phyloP scores from a whole-genome alignment of 2,329 filamentous ascomycete genomes.

The Hypoxylon sp. region DNA sequence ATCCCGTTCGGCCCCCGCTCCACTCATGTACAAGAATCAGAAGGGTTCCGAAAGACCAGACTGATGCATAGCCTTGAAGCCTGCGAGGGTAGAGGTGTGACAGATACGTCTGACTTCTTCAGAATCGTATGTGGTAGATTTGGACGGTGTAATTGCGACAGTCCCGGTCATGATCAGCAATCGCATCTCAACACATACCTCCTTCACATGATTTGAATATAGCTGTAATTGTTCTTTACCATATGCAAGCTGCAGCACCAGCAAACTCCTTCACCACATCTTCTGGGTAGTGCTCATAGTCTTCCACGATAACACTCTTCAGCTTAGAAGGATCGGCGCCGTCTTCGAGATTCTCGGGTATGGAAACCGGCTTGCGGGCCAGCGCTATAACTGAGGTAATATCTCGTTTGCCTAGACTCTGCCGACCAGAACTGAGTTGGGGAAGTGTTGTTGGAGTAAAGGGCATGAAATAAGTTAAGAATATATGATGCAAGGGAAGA shows the following conservation, averaged over 20 bases:
- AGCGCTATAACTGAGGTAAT: slow-evolving; percentile 58
- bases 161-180: slow-evolving; percentile 41
- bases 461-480: not conserved
- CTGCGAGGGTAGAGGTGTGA: slow-evolving; percentile 43
- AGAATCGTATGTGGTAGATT: slow-evolving; percentile 31
- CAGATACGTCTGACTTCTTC: slow-evolving; percentile 45
- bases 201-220: slow-evolving; percentile 6
- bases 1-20: slow-evolving; percentile 58
- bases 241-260: slow-evolving; percentile 55
- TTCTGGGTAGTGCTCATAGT: slow-evolving; percentile 57
- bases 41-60: slow-evolving; percentile 47
- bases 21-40: slow-evolving; percentile 58
- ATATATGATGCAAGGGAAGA: not conserved
- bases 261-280: slow-evolving; percentile 54
- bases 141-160: slow-evolving; percentile 45
- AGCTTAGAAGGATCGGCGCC: slow-evolving; percentile 53
- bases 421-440: no score
- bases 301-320: slow-evolving; percentile 54
- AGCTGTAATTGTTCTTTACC: slow-evolving; percentile 24
- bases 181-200: slow-evolving; percentile 5
- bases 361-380: slow-evolving; percentile 52
- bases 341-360: slow-evolving; percentile 41
- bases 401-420: slow-evolving; percentile 52
- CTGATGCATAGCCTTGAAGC: slow-evolving; percentile 46
- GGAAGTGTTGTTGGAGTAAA: not conserved